These are phyloP conservation scores for Dothideomycetidae sp. DNA, from an alignment of 2,329 filamentous ascomycete species.

Conservation along the genomic window DNA sequence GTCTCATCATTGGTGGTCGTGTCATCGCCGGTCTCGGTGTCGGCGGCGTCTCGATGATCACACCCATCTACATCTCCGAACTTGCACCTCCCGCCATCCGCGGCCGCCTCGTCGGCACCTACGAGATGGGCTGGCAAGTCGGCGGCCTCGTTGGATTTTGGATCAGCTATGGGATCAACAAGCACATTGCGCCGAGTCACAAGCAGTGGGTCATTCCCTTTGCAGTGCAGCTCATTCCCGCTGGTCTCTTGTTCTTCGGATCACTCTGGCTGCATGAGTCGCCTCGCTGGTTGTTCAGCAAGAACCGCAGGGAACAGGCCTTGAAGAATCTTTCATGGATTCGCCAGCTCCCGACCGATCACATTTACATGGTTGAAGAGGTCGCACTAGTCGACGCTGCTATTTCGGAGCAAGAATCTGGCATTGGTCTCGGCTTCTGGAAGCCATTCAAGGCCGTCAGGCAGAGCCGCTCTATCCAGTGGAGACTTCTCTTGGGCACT, in stretches of 20 bases:
- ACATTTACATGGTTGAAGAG: conserved; percentile 61
- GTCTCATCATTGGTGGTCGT: conserved; percentile 42
- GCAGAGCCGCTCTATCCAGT: conserved; percentile 45
- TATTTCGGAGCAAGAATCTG: conserved; percentile 47
- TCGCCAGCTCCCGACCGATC: conserved; percentile 39
- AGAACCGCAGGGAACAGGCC: conserved; percentile 28
- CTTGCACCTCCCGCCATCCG: conserved; percentile 44
- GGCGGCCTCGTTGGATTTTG: conserved; percentile 38
- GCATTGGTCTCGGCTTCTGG: conserved; percentile 60
- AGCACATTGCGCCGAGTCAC: conserved; percentile 30
- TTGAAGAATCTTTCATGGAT: conserved; percentile 45
- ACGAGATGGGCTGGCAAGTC: conserved; percentile 42
- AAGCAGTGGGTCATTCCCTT: conserved; percentile 38
- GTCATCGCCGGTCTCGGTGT: conserved; percentile 44
- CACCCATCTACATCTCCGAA: conserved; percentile 47
- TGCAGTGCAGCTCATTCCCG: conserved; percentile 52
- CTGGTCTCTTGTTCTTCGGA: conserved; percentile 39
- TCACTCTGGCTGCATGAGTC: conserved; percentile 31
- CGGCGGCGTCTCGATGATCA: conserved; percentile 40
- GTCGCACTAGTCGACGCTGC: conserved; percentile 56
- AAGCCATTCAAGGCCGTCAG: conserved; percentile 49
- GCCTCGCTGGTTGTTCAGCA: conserved; percentile 31
- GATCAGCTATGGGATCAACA: conserved; percentile 33
- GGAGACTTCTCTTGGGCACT: conserved; percentile 58
- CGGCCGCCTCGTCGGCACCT: conserved; percentile 44